Conservation (phyloP, 164 flowering plant species). For the Stephania yunnanensis region DNA sequence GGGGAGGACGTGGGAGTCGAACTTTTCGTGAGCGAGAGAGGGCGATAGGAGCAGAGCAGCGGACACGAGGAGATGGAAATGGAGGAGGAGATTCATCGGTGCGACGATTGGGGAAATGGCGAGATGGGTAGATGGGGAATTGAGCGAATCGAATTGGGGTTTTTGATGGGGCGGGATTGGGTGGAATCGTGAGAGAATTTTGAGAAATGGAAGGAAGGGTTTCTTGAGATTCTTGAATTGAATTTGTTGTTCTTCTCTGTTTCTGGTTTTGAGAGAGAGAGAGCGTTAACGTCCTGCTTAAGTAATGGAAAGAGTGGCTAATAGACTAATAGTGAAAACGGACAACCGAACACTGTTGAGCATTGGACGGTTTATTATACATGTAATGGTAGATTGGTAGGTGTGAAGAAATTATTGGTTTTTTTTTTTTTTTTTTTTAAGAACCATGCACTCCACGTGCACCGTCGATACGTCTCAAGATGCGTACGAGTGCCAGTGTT, state of each 20-base stretch:
- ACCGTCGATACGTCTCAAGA: no score
- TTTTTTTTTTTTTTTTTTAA: no score
- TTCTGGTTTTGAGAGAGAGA: slow-evolving; percentile 6
- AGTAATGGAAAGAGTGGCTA: background rate
- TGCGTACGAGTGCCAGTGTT: no score
- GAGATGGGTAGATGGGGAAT: background rate
- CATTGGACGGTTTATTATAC: background rate
- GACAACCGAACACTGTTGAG: background rate
- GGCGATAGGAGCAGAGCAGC: slow-evolving; percentile 14
- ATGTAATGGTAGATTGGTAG: no score
- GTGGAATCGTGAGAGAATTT: slow-evolving; percentile 6
- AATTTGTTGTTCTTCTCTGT: background rate
- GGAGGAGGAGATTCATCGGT: slow-evolving; percentile 18
- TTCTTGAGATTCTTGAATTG: slow-evolving; percentile 14
- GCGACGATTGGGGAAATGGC: background rate
- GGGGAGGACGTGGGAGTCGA: slow-evolving; percentile 38
- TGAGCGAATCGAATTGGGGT: background rate
- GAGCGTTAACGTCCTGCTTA: background rate
- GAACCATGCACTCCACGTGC: no score
- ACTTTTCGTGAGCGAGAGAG: slow-evolving; percentile 17
- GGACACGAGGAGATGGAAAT: background rate
- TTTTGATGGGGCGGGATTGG: background rate
- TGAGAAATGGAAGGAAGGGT: background rate
- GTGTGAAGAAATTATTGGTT: no score
- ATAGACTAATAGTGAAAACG: background rate